Evolutionary conservation across 1,284 basidiomycete species (phyloP).

Genomic region (Rhodotorula sp.): DNA sequence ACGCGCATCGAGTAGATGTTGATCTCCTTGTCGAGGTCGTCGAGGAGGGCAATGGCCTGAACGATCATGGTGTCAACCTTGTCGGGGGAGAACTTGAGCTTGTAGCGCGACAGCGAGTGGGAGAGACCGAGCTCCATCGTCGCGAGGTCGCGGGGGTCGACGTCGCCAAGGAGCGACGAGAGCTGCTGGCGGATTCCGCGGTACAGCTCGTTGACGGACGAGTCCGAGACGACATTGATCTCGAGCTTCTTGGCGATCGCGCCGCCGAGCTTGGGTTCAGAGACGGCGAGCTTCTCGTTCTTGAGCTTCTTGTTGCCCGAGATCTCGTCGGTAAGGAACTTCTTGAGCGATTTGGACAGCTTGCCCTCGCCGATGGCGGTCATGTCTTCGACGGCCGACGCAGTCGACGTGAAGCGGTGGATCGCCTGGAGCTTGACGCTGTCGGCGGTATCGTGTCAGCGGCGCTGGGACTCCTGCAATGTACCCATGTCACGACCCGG

Average conservation of each 20-base stretch:
- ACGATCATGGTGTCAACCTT: slow-evolving; percentile 99
- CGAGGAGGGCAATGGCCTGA: slow-evolving; percentile 95
- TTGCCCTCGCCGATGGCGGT: slow-evolving; percentile 89
- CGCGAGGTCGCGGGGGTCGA: slow-evolving; percentile 68
- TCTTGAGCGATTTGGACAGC: slow-evolving; percentile 85
- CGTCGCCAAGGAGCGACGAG: slow-evolving; percentile 76
- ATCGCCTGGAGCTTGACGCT: slow-evolving; percentile 92
- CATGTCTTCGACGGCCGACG: slow-evolving; percentile 97
- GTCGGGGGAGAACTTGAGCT: slow-evolving; percentile 98
- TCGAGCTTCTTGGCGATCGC: slow-evolving; percentile 91
- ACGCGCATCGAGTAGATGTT: slow-evolving; percentile 99
- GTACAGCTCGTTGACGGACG: slow-evolving; percentile 76
- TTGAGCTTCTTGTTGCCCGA: slow-evolving; percentile 75
- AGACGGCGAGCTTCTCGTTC: slow-evolving; percentile 82
- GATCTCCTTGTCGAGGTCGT: slow-evolving; percentile 98
- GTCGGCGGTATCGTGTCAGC: neutral
- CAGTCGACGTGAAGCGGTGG: slow-evolving; percentile 94
- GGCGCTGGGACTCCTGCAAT: no score
- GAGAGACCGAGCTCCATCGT: slow-evolving; percentile 97
- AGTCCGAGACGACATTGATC: slow-evolving; percentile 75
- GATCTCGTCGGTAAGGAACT: slow-evolving; percentile 86
- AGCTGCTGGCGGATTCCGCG: slow-evolving; percentile 92
- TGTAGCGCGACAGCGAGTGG: slow-evolving; percentile 96
- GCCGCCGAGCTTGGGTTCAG: slow-evolving; percentile 88
- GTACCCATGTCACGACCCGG: no score